These are phyloP conservation scores for Fusarium albosuccineum DNA, from an alignment of 2,329 filamentous ascomycete genomes.

Conservation along the genomic window DNA sequence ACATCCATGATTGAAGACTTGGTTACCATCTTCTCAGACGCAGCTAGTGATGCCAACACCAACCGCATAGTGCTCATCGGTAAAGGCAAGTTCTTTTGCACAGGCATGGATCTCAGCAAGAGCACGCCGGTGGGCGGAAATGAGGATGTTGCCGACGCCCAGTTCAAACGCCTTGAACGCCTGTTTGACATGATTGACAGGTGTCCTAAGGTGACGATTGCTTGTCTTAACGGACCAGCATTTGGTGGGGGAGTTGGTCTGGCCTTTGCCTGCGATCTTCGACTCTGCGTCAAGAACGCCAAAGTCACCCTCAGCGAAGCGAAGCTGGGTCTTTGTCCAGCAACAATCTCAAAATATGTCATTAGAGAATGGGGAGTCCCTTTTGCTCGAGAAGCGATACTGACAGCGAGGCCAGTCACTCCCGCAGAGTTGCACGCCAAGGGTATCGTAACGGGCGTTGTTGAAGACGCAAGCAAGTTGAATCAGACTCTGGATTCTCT, in stretches of 20 bases:
- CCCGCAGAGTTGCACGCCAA: background rate
- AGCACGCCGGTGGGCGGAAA: constrained; percentile 10
- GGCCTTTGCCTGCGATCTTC: constrained; percentile 58
- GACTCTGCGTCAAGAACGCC: constrained; percentile 40
- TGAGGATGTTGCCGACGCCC: constrained; percentile 14
- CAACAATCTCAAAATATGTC: constrained; percentile 56
- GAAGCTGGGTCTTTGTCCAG: constrained; percentile 54
- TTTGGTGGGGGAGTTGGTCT: constrained; percentile 60
- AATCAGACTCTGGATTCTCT: background rate
- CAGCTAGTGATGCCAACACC: background rate
- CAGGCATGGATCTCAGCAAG: constrained; percentile 2
- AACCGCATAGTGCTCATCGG: background rate
- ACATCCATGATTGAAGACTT: constrained; percentile 1
- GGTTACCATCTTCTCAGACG: background rate
- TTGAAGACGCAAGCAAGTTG: background rate
- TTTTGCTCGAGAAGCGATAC: background rate
- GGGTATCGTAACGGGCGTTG: background rate
- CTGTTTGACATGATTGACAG: constrained; percentile 54
- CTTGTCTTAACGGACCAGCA: constrained; percentile 56
- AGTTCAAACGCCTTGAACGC: constrained; percentile 45
- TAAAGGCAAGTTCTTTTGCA: background rate
- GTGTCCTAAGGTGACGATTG: constrained; percentile 57
- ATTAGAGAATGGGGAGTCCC: background rate
- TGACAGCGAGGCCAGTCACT: background rate
- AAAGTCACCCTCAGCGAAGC: constrained; percentile 55